Evolutionary conservation across 306 rosid species (phyloP).

Genomic region (Hippophae gyantsensis): DNA sequence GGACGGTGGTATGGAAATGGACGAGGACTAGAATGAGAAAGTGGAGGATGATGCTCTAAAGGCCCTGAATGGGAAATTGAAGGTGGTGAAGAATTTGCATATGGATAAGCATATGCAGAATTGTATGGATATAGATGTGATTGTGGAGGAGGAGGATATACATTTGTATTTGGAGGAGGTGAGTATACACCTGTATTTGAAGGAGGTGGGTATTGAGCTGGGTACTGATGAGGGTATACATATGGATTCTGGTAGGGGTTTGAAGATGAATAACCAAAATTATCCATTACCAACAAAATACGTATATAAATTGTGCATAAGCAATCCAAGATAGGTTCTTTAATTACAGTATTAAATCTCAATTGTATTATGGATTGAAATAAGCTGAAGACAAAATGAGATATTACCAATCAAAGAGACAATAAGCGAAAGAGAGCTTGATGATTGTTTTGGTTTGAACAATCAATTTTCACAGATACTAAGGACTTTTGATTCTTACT

Average conservation of each 20-base stretch:
- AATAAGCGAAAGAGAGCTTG: no score
- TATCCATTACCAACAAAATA: constrained; percentile 27
- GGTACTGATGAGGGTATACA: constrained; percentile 26
- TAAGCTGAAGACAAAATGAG: no score
- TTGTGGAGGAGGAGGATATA: no score
- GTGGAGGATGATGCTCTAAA: constrained; percentile 9
- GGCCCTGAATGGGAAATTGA: constrained; percentile 26
- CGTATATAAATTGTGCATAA: not conserved
- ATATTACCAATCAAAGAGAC: no score
- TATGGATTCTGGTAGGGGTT: constrained; percentile 34
- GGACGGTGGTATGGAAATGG: constrained; percentile 18
- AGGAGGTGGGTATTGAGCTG: constrained; percentile 19
- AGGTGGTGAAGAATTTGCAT: constrained; percentile 30
- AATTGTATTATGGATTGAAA: no score
- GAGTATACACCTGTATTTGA: constrained; percentile 13
- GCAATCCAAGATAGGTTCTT: not conserved
- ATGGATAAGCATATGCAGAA: constrained; percentile 17
- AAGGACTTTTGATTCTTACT: no score
- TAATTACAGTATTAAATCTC: no score
- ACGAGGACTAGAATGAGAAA: constrained; percentile 6
- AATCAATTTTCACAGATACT: no score
- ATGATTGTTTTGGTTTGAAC: no score
- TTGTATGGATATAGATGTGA: constrained; percentile 22
- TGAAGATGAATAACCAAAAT: constrained; percentile 36
- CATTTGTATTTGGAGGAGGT: constrained; percentile 2